phyloP scores from a whole-genome alignment of 495 filamentous ascomycete species.

The Penicillium paxilli region DNA sequence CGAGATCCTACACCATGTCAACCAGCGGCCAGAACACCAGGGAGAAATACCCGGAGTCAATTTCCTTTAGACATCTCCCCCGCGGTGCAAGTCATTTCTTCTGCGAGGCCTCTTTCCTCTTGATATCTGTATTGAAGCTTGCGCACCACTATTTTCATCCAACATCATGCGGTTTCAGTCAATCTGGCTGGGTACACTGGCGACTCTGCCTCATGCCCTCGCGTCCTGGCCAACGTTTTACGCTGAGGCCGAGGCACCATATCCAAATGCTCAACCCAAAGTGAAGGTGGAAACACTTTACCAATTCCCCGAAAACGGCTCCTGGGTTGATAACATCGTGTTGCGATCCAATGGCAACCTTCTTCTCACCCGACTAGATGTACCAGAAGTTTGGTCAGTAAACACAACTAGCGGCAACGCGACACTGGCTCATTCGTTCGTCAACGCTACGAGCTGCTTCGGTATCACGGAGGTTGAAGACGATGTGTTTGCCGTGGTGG shows the following conservation, averaged over 20 bases:
- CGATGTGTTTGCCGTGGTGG: constrained; percentile 44
- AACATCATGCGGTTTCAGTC: constrained; percentile 13
- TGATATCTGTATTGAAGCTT: no score
- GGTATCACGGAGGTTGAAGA: constrained; percentile 44
- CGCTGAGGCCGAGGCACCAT: background rate
- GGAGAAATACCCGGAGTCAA: background rate
- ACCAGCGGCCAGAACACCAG: background rate
- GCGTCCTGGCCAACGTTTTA: constrained; percentile 11
- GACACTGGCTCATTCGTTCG: constrained; percentile 29
- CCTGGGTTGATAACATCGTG: constrained; percentile 44
- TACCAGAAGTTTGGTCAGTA: constrained; percentile 41
- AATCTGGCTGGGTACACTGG: constrained; percentile 13
- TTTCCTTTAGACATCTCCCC: no score
- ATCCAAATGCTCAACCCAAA: constrained; percentile 13
- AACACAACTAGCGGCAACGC: constrained; percentile 33
- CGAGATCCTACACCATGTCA: background rate
- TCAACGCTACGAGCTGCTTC: constrained; percentile 31
- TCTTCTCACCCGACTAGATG: constrained; percentile 35
- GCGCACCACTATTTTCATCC: no score
- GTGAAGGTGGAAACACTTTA: constrained; percentile 28
- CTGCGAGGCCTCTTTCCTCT: no score
- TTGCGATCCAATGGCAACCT: constrained; percentile 33
- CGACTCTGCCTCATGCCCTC: constrained; percentile 6
- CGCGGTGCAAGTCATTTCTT: no score
- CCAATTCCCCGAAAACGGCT: constrained; percentile 34